Evolutionary conservation across 2,329 filamentous ascomycete species (phyloP), one percentile per base, ranked within the genome.

Genomic region (Davidsoniella neocaledoniae): DNA sequence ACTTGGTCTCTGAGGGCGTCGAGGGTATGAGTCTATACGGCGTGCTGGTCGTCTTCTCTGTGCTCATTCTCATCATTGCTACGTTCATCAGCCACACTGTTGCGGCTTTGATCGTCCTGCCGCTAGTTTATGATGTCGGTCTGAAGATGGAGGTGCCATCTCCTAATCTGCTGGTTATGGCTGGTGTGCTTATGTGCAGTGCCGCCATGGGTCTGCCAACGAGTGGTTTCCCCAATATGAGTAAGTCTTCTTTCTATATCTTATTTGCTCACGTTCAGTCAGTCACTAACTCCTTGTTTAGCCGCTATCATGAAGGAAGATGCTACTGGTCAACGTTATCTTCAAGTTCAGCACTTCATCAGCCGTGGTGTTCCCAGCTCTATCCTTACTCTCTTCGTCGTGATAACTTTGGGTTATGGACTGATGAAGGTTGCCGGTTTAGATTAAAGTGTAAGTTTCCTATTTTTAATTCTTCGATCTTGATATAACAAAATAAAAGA

Each of bases 241-340:
- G 88, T 94, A 77, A 73, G 87, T 83, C 21, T 43, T 9, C 36
- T 12, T 25, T 38, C 14, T 14, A 7, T 5, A 37, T 45, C 12
- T 16, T 7, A 3, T 4, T 25, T 42, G 16, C 40, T 19, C 12
- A 38, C n/a, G 23, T 25, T n/a, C 17, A n/a, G 48, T 8, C 49
- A 21, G 8, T 42, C 45, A 26, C 25, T 36, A 40, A 48, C 29
- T 4, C n/a, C 33, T 38, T 21, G 2, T 41, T 14, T 46, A 93
- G 86, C 91, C 60, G 91, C 91, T 3, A 96, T 98, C 59, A 96
- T 98, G 91, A 96, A 96, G 73, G 91, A 98, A 66, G 90, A 98
- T 59, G 76, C 85, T 0, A 93, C 88, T 0, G 91, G 91, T 7
- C 86, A 94, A 62, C 74, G 91, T 50, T 98, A 98, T 61, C 73